Percentiles rank a stretch among this genome's conserved stretches.
Evolutionary conservation across 192 early-diverging fungal species (phyloP).

Genomic region (Ambispora gerdemannii): DNA sequence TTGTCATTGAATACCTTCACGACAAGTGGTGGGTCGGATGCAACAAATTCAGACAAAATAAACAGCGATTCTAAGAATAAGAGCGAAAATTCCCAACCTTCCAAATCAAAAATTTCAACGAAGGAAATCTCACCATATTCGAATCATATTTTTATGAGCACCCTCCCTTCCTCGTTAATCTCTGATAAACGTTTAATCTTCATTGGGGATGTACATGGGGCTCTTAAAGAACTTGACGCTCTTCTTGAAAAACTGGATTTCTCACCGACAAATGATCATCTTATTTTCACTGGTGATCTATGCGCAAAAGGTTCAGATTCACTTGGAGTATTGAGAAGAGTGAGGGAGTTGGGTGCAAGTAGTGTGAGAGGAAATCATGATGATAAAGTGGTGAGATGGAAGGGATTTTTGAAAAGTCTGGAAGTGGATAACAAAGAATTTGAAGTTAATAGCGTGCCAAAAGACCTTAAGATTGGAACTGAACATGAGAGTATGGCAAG

Average conservation of each 20-base stretch:
- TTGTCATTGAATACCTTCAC: too few species aligned
- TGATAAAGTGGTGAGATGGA: constrained; percentile 62
- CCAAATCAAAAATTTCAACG: not conserved
- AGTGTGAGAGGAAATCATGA: constrained; percentile 76
- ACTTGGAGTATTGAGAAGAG: constrained; percentile 51
- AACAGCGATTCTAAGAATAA: too few species aligned
- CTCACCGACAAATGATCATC: constrained; percentile 41
- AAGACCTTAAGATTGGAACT: constrained; percentile 32
- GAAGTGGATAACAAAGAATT: constrained; percentile 14
- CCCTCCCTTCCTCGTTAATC: not conserved
- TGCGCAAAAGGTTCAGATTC: constrained; percentile 63
- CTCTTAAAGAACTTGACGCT: constrained; percentile 48
- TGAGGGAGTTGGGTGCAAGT: constrained; percentile 44
- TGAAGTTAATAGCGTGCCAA: constrained; percentile 17
- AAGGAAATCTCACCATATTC: not conserved
- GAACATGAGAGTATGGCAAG: constrained; percentile 38
- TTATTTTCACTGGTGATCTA: constrained; percentile 68
- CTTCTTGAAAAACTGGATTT: constrained; percentile 49
- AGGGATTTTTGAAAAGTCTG: constrained; percentile 47
- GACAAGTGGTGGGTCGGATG: too few species aligned
- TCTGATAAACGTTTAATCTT: constrained; percentile 42
- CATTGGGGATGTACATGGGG: constrained; percentile 72
- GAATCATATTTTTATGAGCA: not conserved
- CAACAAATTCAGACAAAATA: too few species aligned
- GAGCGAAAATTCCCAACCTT: too few species aligned